phyloP scores from a whole-genome alignment of 129 eudicot species.

The Escallonia rubra region DNA sequence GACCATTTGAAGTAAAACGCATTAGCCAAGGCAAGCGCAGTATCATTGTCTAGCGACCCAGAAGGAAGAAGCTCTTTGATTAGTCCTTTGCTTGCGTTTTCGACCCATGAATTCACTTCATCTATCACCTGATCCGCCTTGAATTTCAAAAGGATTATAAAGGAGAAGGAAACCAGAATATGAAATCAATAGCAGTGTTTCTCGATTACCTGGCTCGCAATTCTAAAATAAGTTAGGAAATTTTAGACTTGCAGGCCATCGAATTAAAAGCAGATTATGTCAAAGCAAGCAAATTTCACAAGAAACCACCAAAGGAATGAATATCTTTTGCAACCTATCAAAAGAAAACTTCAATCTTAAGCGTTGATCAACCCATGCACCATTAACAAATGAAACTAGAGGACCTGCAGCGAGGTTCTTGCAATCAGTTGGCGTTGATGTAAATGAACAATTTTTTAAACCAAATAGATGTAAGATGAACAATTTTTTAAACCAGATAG shows the following conservation, averaged over 20 bases:
- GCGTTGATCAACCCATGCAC: conserved; percentile 26
- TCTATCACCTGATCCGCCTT: conserved; percentile 27
- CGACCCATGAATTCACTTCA: conserved; percentile 33
- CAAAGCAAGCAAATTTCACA: too few relatives aligned
- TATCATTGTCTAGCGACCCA: not conserved
- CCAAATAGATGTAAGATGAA: not conserved
- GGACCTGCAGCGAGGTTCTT: not conserved
- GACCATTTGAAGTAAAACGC: conserved; percentile 43
- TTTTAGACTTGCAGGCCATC: too few relatives aligned
- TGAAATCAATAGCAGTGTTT: too few relatives aligned
- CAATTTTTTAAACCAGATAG: not conserved
- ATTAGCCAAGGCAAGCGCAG: conserved; percentile 28
- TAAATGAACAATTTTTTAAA: not conserved
- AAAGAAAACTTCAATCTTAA: conserved; percentile 23
- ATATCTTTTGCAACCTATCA: not conserved
- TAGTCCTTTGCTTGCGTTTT: conserved; percentile 27
- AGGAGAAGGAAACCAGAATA: too few relatives aligned
- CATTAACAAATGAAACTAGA: conserved; percentile 1
- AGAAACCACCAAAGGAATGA: too few relatives aligned
- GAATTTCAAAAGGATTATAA: not conserved
- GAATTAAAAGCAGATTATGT: too few relatives aligned
- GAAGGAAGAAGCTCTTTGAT: conserved; percentile 26
- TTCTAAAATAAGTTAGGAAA: too few relatives aligned
- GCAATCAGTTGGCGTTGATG: not conserved
- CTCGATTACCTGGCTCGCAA: too few relatives aligned